phyloP scores from a whole-genome alignment of 768 basidiomycete genomes.

The Lactarius hatsudake region DNA sequence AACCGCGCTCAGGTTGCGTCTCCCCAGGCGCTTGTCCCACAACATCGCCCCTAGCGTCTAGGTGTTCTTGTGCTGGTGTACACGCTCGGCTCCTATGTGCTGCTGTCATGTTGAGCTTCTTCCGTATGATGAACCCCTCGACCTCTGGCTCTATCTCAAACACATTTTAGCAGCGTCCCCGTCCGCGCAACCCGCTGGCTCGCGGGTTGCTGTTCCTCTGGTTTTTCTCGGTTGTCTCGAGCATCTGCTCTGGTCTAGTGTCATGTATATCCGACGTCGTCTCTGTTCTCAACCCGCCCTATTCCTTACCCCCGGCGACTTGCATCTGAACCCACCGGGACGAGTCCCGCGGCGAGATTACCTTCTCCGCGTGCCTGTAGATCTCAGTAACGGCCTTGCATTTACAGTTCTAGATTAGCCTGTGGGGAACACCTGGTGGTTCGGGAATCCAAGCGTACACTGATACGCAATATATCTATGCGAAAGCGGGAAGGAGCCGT shows the following conservation, averaged over 20 bases:
- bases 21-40: too few relatives aligned
- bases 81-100: conserved; percentile 65
- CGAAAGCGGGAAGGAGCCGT: background rate
- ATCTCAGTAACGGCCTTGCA: conserved; percentile 82
- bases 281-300: conserved; percentile 67
- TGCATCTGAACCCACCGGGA: conserved; percentile 47
- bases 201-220: conserved; percentile 74
- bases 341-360: conserved; percentile 64
- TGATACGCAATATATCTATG: background rate
- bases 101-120: conserved; percentile 78
- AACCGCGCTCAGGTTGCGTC: too few relatives aligned
- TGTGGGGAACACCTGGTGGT: conserved; percentile 83
- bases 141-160: conserved; percentile 49
- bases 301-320: conserved; percentile 54
- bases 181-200: conserved; percentile 68
- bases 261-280: conserved; percentile 44
- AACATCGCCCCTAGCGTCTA: conserved; percentile 41
- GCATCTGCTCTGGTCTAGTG: conserved; percentile 54
- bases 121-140: conserved; percentile 76
- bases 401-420: conserved; percentile 70
- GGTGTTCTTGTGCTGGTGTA: conserved; percentile 78
- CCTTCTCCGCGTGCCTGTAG: conserved; percentile 87
- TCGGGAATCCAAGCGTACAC: conserved; percentile 74
- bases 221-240: conserved; percentile 84
- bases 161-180: conserved; percentile 52